phyloP scores from a whole-genome alignment of 2,329 filamentous ascomycete species.

The Xylariaceae sp. region DNA sequence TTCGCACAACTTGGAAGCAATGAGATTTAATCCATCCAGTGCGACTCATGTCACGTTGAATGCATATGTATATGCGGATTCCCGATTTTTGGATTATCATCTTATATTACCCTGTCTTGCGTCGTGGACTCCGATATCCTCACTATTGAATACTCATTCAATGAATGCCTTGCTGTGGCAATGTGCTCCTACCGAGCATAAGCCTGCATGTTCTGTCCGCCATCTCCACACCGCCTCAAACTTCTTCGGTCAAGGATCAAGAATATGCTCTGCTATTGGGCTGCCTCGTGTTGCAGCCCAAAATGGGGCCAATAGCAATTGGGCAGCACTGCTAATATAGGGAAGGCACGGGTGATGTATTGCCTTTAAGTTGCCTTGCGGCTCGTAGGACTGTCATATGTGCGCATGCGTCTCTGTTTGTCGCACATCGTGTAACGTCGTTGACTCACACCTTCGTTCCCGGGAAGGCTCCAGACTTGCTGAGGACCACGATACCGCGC shows the following conservation, averaged over 20 bases:
- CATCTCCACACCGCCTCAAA: slow-evolving; percentile 13
- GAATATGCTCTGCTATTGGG: slow-evolving; percentile 14
- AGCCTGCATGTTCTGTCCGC: not conserved
- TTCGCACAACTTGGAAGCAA: too few species aligned
- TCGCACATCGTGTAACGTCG: not conserved
- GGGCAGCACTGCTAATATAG: slow-evolving; percentile 1
- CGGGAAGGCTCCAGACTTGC: slow-evolving; percentile 89
- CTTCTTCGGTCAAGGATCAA: slow-evolving; percentile 2
- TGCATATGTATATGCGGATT: too few species aligned
- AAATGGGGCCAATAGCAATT: slow-evolving; percentile 1
- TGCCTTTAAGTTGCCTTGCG: slow-evolving; percentile 1
- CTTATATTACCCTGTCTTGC: too few species aligned
- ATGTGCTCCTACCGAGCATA: not conserved
- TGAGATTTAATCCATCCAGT: too few species aligned
- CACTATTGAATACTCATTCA: not conserved
- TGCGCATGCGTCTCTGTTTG: slow-evolving; percentile 2
- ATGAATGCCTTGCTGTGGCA: not conserved
- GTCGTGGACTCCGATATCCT: not conserved
- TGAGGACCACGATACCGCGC: slow-evolving; percentile 83
- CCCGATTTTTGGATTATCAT: too few species aligned
- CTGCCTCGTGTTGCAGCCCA: not conserved
- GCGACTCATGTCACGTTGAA: too few species aligned
- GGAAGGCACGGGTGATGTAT: slow-evolving; percentile 1
- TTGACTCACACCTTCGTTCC: slow-evolving; percentile 66
- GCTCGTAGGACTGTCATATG: not conserved